Percentiles rank a stretch among this genome's conserved stretches.
Evolutionary conservation across 208 protist genomes (phyloP).

Genomic region (Acanthamoeba culbertsoni): DNA sequence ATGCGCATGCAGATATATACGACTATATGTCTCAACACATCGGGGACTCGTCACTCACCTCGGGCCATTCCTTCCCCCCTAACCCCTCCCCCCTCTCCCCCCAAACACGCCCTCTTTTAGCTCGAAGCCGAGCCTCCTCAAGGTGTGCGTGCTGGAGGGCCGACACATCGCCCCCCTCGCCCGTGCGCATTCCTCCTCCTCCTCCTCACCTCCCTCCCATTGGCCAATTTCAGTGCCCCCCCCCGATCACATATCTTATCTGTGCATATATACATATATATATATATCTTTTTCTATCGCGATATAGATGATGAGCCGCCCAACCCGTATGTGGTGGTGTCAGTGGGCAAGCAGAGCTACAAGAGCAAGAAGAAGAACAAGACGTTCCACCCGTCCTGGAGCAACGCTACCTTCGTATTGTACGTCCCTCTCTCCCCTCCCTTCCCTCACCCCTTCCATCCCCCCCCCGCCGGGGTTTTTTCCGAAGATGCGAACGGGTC

Average conservation of each 20-base stretch:
- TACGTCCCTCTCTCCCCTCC: neutral
- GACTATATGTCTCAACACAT: neutral
- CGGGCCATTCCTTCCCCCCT: neutral
- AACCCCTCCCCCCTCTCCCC: neutral
- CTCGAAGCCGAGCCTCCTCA: neutral
- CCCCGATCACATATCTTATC: too few species aligned
- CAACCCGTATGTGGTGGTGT: neutral
- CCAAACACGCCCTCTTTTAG: neutral
- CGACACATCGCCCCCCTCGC: neutral
- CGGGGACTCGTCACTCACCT: neutral
- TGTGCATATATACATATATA: too few species aligned
- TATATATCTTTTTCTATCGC: too few species aligned
- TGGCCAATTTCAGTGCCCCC: too few species aligned
- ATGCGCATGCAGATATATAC: neutral
- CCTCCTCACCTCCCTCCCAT: neutral
- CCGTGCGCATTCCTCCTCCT: neutral
- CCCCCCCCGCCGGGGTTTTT: too few species aligned
- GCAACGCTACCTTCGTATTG: slow-evolving; percentile 10
- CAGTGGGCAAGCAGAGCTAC: neutral
- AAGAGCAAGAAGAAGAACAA: slow-evolving; percentile 40
- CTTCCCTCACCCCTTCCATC: neutral
- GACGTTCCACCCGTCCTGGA: neutral
- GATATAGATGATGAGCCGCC: neutral
- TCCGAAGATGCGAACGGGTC: too few species aligned
- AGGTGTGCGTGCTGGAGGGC: slow-evolving; percentile 3